Evolutionary conservation across 2,329 filamentous ascomycete genomes (phyloP).

Genomic region (Nannizziopsis barbatae): DNA sequence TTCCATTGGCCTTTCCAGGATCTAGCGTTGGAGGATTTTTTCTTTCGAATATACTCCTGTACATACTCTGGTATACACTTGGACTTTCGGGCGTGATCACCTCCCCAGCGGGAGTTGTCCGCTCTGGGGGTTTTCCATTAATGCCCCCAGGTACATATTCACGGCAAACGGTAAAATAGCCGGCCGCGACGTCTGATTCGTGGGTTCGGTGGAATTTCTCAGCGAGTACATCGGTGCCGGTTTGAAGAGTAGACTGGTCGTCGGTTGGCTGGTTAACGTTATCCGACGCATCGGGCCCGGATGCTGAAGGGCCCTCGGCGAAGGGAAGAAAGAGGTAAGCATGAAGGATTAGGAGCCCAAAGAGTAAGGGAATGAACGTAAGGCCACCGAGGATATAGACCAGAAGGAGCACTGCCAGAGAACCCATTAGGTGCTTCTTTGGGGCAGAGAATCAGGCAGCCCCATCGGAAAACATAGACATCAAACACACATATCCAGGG

Average conservation of each 20-base stretch:
- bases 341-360: conserved; percentile 52
- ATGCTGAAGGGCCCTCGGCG: background rate
- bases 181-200: conserved; percentile 69
- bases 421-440: conserved; percentile 30
- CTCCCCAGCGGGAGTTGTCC: conserved; percentile 66
- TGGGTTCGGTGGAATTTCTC: conserved; percentile 52
- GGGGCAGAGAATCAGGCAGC: background rate
- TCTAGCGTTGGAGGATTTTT: conserved; percentile 50
- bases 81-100: conserved; percentile 70
- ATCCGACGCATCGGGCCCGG: conserved; percentile 6
- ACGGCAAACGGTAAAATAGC: conserved; percentile 89
- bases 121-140: conserved; percentile 84
- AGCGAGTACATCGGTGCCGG: conserved; percentile 47
- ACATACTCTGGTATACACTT: conserved; percentile 97
- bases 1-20: conserved; percentile 39
- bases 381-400: conserved; percentile 77
- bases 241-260: conserved; percentile 53
- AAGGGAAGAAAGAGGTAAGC: conserved; percentile 57
- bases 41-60: conserved; percentile 86
- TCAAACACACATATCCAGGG: background rate
- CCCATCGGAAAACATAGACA: conserved; percentile 9
- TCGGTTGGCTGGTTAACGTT: conserved; percentile 47
- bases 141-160: conserved; percentile 87
- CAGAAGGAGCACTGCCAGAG: conserved; percentile 49
- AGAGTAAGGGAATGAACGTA: conserved; percentile 68